Evolutionary conservation across 2,329 filamentous ascomycete genomes (phyloP).

Genomic region (Dothistroma septosporum): DNA sequence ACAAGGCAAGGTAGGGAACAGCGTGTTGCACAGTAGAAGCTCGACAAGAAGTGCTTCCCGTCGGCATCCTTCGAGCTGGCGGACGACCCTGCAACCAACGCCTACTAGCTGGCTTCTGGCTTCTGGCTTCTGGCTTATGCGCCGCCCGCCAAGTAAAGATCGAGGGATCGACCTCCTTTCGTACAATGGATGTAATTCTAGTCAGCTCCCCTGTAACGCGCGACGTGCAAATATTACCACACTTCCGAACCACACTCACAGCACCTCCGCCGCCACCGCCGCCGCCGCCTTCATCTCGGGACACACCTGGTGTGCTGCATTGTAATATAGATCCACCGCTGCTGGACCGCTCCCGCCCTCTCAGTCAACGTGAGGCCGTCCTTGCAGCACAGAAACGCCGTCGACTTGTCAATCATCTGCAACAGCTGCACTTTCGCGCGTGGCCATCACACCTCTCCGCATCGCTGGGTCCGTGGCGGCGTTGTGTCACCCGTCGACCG

Average conservation of each 20-base stretch:
- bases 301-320: neutral
- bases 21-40: neutral
- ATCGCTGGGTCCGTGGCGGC: constrained; percentile 2
- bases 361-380: neutral
- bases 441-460: neutral
- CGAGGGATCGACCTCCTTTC: too few relatives aligned
- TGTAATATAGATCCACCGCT: neutral
- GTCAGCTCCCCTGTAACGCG: too few relatives aligned
- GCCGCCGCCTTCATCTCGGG: too few relatives aligned
- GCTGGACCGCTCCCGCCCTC: neutral
- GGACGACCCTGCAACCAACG: too few relatives aligned
- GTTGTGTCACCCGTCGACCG: neutral
- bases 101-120: too few relatives aligned
- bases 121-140: too few relatives aligned
- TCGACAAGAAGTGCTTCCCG: neutral
- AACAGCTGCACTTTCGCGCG: neutral
- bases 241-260: neutral
- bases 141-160: too few relatives aligned
- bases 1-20: neutral
- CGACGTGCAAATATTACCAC: too few relatives aligned
- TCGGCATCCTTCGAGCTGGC: too few relatives aligned
- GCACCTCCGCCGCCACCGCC: neutral
- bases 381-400: neutral
- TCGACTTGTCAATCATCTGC: neutral
- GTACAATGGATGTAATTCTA: too few relatives aligned